A percentile compares a stretch with the other conserved stretches of the same genome.
phyloP scores from a whole-genome alignment of 768 basidiomycete species.

The Serendipita sp. region DNA sequence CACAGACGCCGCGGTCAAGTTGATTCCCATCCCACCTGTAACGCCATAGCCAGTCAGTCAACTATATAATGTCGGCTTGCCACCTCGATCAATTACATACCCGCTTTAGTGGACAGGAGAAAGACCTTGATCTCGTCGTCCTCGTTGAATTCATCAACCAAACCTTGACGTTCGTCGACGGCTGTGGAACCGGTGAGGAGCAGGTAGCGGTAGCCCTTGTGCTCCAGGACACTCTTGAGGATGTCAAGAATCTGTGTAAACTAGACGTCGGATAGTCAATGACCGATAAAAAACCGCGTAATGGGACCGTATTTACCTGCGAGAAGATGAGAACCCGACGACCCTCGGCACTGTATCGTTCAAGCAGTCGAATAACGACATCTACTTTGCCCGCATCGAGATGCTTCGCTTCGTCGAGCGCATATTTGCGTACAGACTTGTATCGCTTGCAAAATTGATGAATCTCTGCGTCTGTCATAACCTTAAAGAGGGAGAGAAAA shows the following conservation, averaged over 20 bases:
- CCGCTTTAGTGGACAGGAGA: slow-evolving; percentile 24
- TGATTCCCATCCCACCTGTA: slow-evolving; percentile 22
- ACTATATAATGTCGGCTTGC: not conserved
- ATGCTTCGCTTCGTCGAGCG: slow-evolving; percentile 59
- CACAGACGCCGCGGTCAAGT: slow-evolving; percentile 27
- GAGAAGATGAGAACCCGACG: slow-evolving; percentile 88
- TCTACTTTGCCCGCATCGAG: slow-evolving; percentile 78
- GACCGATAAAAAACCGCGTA: not conserved
- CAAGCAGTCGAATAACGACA: slow-evolving; percentile 52
- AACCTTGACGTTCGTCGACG: slow-evolving; percentile 28
- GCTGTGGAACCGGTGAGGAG: slow-evolving; percentile 28
- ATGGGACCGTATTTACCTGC: slow-evolving; percentile 45
- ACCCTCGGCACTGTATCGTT: slow-evolving; percentile 44
- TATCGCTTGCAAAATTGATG: slow-evolving; percentile 74
- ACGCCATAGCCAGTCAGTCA: not conserved
- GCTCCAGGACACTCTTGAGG: slow-evolving; percentile 25
- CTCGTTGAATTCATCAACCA: slow-evolving; percentile 31
- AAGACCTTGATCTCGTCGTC: slow-evolving; percentile 32
- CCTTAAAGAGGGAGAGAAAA: slow-evolving; percentile 21
- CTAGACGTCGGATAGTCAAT: slow-evolving; percentile 9
- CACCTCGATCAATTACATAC: not conserved
- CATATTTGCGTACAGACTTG: slow-evolving; percentile 44
- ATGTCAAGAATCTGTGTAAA: slow-evolving; percentile 33
- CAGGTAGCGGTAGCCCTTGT: slow-evolving; percentile 24
- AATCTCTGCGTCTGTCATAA: slow-evolving; percentile 96